Percentiles rank a stretch among this genome's conserved stretches.
Evolutionary conservation across 441 rosid species (phyloP).

Genomic region (Isatis lusitanica): DNA sequence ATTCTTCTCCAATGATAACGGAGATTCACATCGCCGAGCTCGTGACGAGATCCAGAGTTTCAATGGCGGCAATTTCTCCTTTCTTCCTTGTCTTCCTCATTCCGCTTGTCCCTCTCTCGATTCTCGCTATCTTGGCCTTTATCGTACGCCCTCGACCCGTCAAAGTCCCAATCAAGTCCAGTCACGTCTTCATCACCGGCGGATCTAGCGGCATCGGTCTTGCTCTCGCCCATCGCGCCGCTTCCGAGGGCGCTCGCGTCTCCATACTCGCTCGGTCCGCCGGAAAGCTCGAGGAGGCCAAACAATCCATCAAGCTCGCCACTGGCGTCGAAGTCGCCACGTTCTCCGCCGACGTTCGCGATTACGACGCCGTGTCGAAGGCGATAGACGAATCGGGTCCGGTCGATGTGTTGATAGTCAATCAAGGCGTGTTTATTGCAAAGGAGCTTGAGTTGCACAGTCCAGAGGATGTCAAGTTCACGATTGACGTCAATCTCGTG

Average conservation of each 20-base stretch:
- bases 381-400: conserved; percentile 67
- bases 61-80: conserved; percentile 26
- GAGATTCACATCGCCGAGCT: conserved; percentile 20
- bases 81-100: conserved; percentile 35
- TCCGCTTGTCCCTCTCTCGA: conserved; percentile 42
- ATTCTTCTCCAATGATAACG: background rate
- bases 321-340: conserved; percentile 69
- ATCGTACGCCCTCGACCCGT: conserved; percentile 68
- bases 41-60: conserved; percentile 16
- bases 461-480: conserved; percentile 71
- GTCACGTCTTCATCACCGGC: conserved; percentile 92
- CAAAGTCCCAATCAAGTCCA: conserved; percentile 63
- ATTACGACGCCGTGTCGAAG: conserved; percentile 57
- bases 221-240: conserved; percentile 70
- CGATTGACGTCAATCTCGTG: conserved; percentile 75
- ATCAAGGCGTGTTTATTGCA: conserved; percentile 73
- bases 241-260: conserved; percentile 66
- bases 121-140: conserved; percentile 48
- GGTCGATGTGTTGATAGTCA: conserved; percentile 76
- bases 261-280: conserved; percentile 75
- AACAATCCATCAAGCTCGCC: conserved; percentile 52
- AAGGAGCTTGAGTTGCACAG: conserved; percentile 66
- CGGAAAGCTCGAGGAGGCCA: conserved; percentile 69
- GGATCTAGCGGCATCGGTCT: conserved; percentile 94
- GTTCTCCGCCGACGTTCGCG: conserved; percentile 78